Evolutionary conservation across 495 filamentous ascomycete species (phyloP), one percentile per base, ranked within the genome.

Genomic region (Oidiodendron maius): DNA sequence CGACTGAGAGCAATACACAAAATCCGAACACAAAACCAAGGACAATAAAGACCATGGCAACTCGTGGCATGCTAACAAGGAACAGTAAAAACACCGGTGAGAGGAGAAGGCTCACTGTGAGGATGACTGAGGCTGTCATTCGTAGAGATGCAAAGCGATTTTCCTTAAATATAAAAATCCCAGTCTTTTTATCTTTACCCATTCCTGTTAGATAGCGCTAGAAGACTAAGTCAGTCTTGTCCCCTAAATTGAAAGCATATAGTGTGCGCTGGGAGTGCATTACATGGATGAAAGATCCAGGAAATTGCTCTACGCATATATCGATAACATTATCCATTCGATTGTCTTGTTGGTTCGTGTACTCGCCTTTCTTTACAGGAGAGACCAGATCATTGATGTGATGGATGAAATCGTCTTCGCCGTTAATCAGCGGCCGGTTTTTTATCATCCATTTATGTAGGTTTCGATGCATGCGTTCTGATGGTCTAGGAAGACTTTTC

Each of bases 11-110:
- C 3, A 40, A 23, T 18, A 45, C 12, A 1, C 25, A 18, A 18
- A 54, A 54, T n/a, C 18, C 6, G 4, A 44, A 16, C 22, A 54
- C 36, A 34, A 54, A 54, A 4, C 13, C 15, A 12, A 18, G 17
- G 11, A 34, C 24, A 1, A 25, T 34, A 12, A 30, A 12, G 13
- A 40, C 51, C 51, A 54, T 54, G 18, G 34, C 8, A 4, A 23
- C 11, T 11, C 25, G 39, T 4, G 24, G 32, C 38, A 43, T 28
- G n/a, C 15, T 5, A 15, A 49, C 25, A 4, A 54, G 45, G 20
- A 54, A 54, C 20, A 54, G 30, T 2, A 54, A 12, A 23, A 36
- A 49, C 1, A 54, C 40, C 1, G 51, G 51, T 18, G 28, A n/a
- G 17, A 49, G 40, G 12, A 54, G 26, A 23, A 54, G 5, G 20